Evolutionary conservation across 352 stramenopile species (phyloP), one percentile per base, ranked within the genome.

Genomic region (Blastocystis sp.): DNA sequence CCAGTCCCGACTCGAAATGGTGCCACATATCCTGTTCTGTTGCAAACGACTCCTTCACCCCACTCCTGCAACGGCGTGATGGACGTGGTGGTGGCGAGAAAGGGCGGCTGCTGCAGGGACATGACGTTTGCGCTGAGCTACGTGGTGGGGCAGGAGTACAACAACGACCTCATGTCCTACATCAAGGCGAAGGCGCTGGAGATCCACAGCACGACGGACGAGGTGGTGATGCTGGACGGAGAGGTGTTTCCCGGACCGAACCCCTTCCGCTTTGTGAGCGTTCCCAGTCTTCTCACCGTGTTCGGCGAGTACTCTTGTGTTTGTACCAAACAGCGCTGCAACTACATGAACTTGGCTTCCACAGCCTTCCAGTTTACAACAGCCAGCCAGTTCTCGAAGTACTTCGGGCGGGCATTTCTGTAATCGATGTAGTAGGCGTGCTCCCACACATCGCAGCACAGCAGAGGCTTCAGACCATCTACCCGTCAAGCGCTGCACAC

Each of bases 371-470:
- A 76, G 43, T 76, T 76, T 23, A 76, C 65, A 76, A 76, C 23
- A 43, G 7, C 34, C 38, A 76, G 65, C 65, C 65, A 76, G 14
- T 76, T 81, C 17, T 79, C 88, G 40, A 93, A 91, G 81, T 93
- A 93, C 77, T 91, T 90, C 1, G 89, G 28, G 43, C 91, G 88
- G 7, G 88, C 88, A 81, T 93, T 92, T 34, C 90, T 87, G 77
- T 92, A 92, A 78, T 92, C 90, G 62, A 92, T 90, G 86, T 92
- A 92, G 86, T 92, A 92, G 11, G 91, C 91, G 86, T 92, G 84
- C 69, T 91, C 84, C 90, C 91, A 92, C 43, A 92, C 90, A 74
- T 92, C 89, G 52, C 40, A 95, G 90, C 88, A 90, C n/a, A 91
- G 67, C 23, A 91, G 38, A 19, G 89, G 89, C 61, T 52, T 91